Percentiles rank a stretch among this genome's conserved stretches.
These are phyloP conservation scores for Colletotrichum sp. DNA, from an alignment of 2,329 filamentous ascomycete genomes.

Conservation along the genomic window DNA sequence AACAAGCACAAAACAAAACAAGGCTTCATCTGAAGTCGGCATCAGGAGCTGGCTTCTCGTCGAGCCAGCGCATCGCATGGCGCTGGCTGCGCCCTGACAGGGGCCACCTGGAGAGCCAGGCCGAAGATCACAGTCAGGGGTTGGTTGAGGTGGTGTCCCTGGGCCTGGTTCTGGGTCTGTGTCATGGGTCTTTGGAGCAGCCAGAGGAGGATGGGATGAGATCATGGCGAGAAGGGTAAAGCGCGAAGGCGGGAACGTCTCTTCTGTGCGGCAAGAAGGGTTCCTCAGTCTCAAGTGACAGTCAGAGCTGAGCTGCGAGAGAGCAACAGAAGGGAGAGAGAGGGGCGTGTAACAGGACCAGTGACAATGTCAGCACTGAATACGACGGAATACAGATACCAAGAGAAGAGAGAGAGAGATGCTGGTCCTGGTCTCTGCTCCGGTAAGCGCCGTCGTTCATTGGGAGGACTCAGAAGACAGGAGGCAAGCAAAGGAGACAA, in stretches of 20 bases:
- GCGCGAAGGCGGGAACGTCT: background rate
- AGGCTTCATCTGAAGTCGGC: slow-evolving; percentile 18
- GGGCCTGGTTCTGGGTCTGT: background rate
- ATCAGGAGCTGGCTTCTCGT: slow-evolving; percentile 6
- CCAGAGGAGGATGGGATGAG: background rate
- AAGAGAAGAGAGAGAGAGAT: background rate
- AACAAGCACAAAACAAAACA: slow-evolving; percentile 21
- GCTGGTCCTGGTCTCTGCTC: background rate
- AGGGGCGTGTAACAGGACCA: background rate
- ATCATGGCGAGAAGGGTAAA: slow-evolving; percentile 1
- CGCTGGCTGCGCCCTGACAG: background rate
- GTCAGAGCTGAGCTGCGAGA: background rate
- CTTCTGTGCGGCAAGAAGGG: background rate
- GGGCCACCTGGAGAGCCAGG: background rate
- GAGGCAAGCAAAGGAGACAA: background rate
- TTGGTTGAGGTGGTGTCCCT: background rate
- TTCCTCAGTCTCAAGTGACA: background rate
- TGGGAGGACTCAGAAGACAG: background rate
- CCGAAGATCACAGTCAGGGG: slow-evolving; percentile 14
- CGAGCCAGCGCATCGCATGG: slow-evolving; percentile 14
- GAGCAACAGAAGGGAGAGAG: background rate
- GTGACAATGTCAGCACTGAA: background rate
- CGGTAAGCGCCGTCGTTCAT: slow-evolving; percentile 5
- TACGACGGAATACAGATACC: background rate
- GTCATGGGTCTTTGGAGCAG: background rate